Evolutionary conservation across 148 eudicot species (phyloP).

Genomic region (Euryodendron excelsum): DNA sequence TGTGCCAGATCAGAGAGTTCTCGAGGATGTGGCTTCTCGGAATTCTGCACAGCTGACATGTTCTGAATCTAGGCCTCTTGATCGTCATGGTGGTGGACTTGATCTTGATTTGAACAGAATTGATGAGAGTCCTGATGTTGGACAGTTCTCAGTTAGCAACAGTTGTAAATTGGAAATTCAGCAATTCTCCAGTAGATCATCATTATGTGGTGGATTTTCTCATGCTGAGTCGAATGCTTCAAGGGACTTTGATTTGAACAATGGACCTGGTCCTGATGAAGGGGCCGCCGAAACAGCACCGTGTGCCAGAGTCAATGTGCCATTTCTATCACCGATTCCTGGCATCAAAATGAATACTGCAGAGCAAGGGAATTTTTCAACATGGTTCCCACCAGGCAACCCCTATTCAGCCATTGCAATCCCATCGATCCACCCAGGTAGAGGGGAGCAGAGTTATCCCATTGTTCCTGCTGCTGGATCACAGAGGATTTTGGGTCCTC

Average conservation of each 20-base stretch:
- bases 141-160: constrained; percentile 37
- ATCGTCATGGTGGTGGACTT: constrained; percentile 42
- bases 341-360: constrained; percentile 48
- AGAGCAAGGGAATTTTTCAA: constrained; percentile 40
- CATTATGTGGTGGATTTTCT: constrained; percentile 31
- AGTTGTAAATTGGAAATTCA: constrained; percentile 33
- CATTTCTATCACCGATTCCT: constrained; percentile 35
- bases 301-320: constrained; percentile 31
- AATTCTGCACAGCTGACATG: constrained; percentile 23
- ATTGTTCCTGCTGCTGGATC: constrained; percentile 44
- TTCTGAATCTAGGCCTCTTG: constrained; percentile 20
- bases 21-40: constrained; percentile 50
- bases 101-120: constrained; percentile 79
- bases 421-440: constrained; percentile 51
- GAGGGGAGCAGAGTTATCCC: constrained; percentile 52
- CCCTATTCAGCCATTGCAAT: constrained; percentile 50
- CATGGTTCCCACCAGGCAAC: constrained; percentile 65
- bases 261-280: constrained; percentile 77
- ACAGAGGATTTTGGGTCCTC: constrained; percentile 54
- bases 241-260: constrained; percentile 82
- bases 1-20: constrained; percentile 68
- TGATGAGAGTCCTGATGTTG: constrained; percentile 60
- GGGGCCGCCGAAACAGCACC: constrained; percentile 29
- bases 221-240: constrained; percentile 35
- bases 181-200: constrained; percentile 22